These are phyloP conservation scores for Penicillium sp. DNA, from an alignment of 2,329 filamentous ascomycete species.

Conservation along the genomic window DNA sequence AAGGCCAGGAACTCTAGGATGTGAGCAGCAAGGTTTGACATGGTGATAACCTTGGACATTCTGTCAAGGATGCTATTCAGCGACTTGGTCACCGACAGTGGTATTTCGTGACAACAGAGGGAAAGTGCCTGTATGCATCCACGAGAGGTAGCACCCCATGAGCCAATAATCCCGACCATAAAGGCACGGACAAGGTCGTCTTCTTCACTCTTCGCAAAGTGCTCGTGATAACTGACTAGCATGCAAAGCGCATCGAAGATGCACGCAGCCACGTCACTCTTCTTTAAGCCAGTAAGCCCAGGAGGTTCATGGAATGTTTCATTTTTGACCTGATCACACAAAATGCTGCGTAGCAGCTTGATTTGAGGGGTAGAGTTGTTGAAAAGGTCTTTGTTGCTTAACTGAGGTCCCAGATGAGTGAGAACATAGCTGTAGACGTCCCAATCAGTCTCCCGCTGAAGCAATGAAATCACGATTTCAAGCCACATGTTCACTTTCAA, in stretches of 20 bases:
- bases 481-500: conserved; percentile 68
- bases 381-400: conserved; percentile 88
- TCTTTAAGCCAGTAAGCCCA: conserved; percentile 71
- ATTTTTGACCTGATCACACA: conserved; percentile 79
- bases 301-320: conserved; percentile 81
- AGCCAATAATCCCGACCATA: conserved; percentile 71
- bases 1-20: conserved; percentile 94
- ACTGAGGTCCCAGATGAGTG: conserved; percentile 78
- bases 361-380: conserved; percentile 70
- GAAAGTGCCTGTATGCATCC: conserved; percentile 92
- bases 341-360: conserved; percentile 66
- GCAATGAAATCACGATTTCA: conserved; percentile 69
- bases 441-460: conserved; percentile 77
- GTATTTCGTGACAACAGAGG: conserved; percentile 92
- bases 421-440: conserved; percentile 89
- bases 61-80: conserved; percentile 83
- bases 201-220: conserved; percentile 79
- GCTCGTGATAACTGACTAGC: conserved; percentile 82
- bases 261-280: conserved; percentile 83
- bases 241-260: conserved; percentile 83
- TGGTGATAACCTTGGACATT: conserved; percentile 95
- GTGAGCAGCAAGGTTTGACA: conserved; percentile 85
- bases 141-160: conserved; percentile 82
- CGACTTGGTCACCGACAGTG: conserved; percentile 78
- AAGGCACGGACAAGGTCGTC: conserved; percentile 88